phyloP scores from a whole-genome alignment of 768 basidiomycete genomes.

The Boletus vermiculosoides region DNA sequence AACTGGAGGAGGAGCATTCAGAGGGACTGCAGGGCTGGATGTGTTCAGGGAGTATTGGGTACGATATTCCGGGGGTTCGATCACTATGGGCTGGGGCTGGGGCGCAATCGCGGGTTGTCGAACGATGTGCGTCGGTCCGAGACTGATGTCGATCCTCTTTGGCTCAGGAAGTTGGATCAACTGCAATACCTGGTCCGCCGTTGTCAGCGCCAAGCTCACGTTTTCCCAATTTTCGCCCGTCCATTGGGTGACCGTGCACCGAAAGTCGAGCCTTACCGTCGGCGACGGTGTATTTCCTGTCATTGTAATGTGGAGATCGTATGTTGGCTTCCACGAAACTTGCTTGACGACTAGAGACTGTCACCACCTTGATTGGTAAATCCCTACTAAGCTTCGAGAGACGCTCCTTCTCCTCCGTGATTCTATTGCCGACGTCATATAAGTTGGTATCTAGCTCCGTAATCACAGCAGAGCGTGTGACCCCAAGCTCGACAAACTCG shows the following conservation, averaged over 20 bases:
- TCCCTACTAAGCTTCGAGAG: neutral
- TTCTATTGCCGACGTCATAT: constrained; percentile 3
- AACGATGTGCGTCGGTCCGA: neutral
- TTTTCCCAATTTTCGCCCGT: constrained; percentile 34
- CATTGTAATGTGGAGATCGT: constrained; percentile 18
- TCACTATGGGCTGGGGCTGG: neutral
- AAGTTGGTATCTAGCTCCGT: constrained; percentile 19
- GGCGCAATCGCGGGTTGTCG: neutral
- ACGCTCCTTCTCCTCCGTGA: constrained; percentile 14
- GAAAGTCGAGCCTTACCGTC: constrained; percentile 25
- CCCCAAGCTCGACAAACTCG: constrained; percentile 23
- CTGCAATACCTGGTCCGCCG: constrained; percentile 19
- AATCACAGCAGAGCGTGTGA: constrained; percentile 14
- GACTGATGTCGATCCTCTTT: constrained; percentile 17
- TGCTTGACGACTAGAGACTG: constrained; percentile 13
- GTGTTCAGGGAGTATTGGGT: too few relatives aligned
- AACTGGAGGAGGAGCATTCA: neutral
- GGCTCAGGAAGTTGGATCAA: constrained; percentile 24
- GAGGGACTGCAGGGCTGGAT: too few relatives aligned
- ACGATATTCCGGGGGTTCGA: neutral
- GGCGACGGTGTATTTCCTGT: constrained; percentile 11
- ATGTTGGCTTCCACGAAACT: constrained; percentile 22
- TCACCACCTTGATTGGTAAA: constrained; percentile 8
- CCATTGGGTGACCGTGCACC: constrained; percentile 28
- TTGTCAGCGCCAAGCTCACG: constrained; percentile 25